Base-by-base conservation (phyloP, 1,139 yeast species). In the Blastobotrys persicus region DNA sequence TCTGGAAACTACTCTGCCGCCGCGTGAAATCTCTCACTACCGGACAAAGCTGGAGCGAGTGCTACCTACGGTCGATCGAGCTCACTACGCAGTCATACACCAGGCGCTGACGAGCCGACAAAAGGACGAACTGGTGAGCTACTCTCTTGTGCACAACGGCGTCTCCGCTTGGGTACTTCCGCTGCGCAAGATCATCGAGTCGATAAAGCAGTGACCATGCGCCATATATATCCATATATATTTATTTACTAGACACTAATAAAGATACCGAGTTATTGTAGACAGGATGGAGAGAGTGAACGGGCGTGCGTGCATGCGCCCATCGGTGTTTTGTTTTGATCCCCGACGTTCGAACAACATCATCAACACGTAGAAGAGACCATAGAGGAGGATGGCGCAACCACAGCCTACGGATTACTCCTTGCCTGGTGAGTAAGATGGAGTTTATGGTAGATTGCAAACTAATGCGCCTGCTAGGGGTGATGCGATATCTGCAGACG, bases 121-220 rank as follows among this genome's bases (percentile, higher is more conserved):
- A 19, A 42, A 64, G 50, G 61, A 53, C 59, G 64, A 41, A 55
- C 73, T 55, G 56, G 77, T 63, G 5, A 68, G 70, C 45, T 79
- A 76, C 60, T 78, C 79, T 76, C 67, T 80, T 66, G 58, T 63
- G 3, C 74, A 78, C 54, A 77, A 72, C 49, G 82, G 82, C 1
- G 77, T 77, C 2, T 74, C 81, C 45, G 54, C 64, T 13, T 81
- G 87, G 86, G 76, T 81, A 48, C 67, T 75, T 17, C 81, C 85
- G 2, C 63, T 81, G 43, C 73, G 79, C 48, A 78, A 76, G 56
- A 61, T 79, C 2, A 61, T 80, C 20, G 81, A 76, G 48, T 48
- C 55, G 6, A 48, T 48, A 26, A 18, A 47, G 23, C 13, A 13
- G 13, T 40, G 17, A 16, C 4, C 7, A 12, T 35, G 20, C 14